A percentile compares a stretch with the other conserved stretches of the same genome.
phyloP scores from a whole-genome alignment of 331 rosid genomes.

The Rhamnella rubrinervis region DNA sequence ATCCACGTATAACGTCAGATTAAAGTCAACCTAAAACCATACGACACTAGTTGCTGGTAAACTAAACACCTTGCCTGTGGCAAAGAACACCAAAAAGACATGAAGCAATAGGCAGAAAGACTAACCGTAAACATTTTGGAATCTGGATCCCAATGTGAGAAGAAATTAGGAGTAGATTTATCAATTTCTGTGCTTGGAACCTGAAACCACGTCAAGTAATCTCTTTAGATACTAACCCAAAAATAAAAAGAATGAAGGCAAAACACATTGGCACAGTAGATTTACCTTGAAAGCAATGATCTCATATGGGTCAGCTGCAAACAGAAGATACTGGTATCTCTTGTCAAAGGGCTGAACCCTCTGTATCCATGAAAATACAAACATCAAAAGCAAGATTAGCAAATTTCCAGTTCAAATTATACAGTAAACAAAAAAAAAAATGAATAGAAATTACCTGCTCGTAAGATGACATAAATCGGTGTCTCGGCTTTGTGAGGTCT shows the following conservation, averaged over 20 bases:
- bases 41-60: not conserved
- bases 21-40: not conserved
- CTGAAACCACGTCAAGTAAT: slow-evolving; percentile 36
- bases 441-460: slow-evolving; percentile 63
- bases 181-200: slow-evolving; percentile 98
- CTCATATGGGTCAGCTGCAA: slow-evolving; percentile 96
- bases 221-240: slow-evolving; percentile 1
- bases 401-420: slow-evolving; percentile 3
- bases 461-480: slow-evolving; percentile 94
- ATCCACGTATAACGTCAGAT: slow-evolving; percentile 27
- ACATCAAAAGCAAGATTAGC: slow-evolving; percentile 1
- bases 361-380: slow-evolving; percentile 43
- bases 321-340: slow-evolving; percentile 82
- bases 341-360: slow-evolving; percentile 86
- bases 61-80: not conserved
- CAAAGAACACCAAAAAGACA: not conserved
- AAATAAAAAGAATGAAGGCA: not conserved
- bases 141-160: slow-evolving; percentile 99
- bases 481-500: slow-evolving; percentile 88
- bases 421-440: not conserved
- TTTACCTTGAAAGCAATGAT: slow-evolving; percentile 87
- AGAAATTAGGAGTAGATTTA: slow-evolving; percentile 87
- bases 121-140: slow-evolving; percentile 95
- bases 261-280: not conserved
- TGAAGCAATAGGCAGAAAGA: slow-evolving; percentile 14